These are phyloP conservation scores for Boletus sensibilis DNA, from an alignment of 768 basidiomycete genomes.

Conservation along the genomic window DNA sequence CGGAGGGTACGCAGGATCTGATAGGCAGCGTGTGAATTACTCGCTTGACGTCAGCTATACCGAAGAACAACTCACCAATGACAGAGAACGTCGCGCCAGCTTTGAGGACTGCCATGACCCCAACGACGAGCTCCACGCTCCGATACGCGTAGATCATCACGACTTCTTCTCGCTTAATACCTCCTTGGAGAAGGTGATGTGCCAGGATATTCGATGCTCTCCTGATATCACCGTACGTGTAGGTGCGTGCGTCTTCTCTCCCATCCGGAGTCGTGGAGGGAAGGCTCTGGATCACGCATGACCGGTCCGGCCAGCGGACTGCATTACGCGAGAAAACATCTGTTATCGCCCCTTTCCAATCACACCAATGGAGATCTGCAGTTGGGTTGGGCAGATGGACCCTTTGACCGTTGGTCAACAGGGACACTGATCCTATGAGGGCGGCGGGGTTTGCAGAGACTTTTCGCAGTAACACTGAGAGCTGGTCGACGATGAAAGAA, in stretches of 20 bases:
- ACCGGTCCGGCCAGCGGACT: slow-evolving; percentile 67
- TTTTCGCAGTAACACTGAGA: slow-evolving; percentile 72
- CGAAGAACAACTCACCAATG: slow-evolving; percentile 61
- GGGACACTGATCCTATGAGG: slow-evolving; percentile 74
- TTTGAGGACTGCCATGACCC: slow-evolving; percentile 95
- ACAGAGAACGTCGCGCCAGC: slow-evolving; percentile 97
- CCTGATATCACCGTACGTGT: slow-evolving; percentile 79
- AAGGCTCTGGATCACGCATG: slow-evolving; percentile 84
- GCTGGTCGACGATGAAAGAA: slow-evolving; percentile 77
- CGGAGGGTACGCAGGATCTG: slow-evolving; percentile 96
- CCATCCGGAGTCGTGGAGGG: slow-evolving; percentile 38
- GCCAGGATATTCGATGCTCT: slow-evolving; percentile 86
- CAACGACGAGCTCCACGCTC: slow-evolving; percentile 93
- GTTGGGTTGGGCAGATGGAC: slow-evolving; percentile 76
- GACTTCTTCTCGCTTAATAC: slow-evolving; percentile 89
- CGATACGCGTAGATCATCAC: slow-evolving; percentile 98
- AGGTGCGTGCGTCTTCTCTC: slow-evolving; percentile 55
- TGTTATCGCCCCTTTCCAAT: slow-evolving; percentile 95
- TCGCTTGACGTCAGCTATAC: background rate
- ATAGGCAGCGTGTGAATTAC: background rate
- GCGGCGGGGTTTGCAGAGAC: slow-evolving; percentile 66
- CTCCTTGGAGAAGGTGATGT: slow-evolving; percentile 82
- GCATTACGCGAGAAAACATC: slow-evolving; percentile 93
- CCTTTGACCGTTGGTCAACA: slow-evolving; percentile 72
- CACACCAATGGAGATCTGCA: slow-evolving; percentile 93